Base-by-base conservation (phyloP, 768 basidiomycete genomes). In the Boletellus emodensis region DNA sequence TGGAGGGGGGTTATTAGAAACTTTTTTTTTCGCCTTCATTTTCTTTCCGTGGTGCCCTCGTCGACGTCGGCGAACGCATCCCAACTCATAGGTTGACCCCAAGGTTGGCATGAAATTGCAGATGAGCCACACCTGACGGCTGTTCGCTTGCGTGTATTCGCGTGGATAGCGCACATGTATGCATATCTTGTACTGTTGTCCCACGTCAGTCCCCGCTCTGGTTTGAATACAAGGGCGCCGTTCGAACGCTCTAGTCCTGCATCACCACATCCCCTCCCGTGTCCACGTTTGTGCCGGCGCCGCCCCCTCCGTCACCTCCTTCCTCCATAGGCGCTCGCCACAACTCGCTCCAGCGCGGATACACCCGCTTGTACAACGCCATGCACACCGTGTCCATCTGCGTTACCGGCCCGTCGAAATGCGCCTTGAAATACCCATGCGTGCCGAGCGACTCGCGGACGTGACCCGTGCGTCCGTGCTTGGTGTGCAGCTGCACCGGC, bases 351-450 rank as follows among this genome's bases (percentile, higher is more conserved):
- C 92, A 97, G 65, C 85, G 88, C 10, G 95, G 95, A 70, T 82
- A 97, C 49, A 94, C 85, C 37, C 96, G 78, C 72, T 98, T 99
- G 73, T 99, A 97, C 50, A 99, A 64, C 40, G 85, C 84, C 87
- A 98, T 87, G 68, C 94, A 96, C 49, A 97, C 81, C 14, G 93
- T 95, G 58, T 98, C 96, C 93, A 96, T 95, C 74, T 94, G 92
- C 63, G 80, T 87, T 59, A 97, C 84, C 18, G 88, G 90, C 13
- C 90, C 91, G 63, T 96, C 94, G 69, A 94, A 93, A 66, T 90
- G 81, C 15, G 93, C 94, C 75, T 98, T 98, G 79, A 94, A 92
- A 71, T 97, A 93, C 28, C 95, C 96, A 63, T 99, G 95, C 28
- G 94, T 98, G 41, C 95, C 95, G 15, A 99, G 83, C 9, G 91